These are phyloP conservation scores for Spizellomyces punctatus DNA, from an alignment of 192 early-diverging fungal species.

Conservation along the genomic window DNA sequence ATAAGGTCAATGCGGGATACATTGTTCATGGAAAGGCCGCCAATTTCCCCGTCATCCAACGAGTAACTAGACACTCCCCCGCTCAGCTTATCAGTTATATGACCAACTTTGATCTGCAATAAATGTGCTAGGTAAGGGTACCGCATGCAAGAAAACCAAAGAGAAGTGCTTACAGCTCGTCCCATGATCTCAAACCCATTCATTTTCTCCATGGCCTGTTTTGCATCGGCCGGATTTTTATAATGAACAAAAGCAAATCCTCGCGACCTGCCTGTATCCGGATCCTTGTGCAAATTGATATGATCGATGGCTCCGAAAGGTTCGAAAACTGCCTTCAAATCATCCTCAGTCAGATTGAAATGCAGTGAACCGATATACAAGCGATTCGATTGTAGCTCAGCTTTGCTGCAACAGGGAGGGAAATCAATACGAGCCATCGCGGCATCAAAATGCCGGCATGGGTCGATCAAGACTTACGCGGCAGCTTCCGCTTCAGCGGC, in stretches of 20 bases:
- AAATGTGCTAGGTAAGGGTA: not conserved
- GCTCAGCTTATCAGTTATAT: slow-evolving; percentile 65
- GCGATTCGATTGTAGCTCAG: slow-evolving; percentile 25
- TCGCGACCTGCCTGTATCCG: slow-evolving; percentile 70
- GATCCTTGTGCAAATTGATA: slow-evolving; percentile 77
- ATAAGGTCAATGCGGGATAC: slow-evolving; percentile 76
- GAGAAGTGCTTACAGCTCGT: slow-evolving; percentile 32
- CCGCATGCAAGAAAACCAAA: not conserved
- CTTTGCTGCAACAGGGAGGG: not conserved
- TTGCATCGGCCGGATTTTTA: slow-evolving; percentile 69
- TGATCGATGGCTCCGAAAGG: slow-evolving; percentile 83
- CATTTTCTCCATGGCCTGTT: slow-evolving; percentile 77
- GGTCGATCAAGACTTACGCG: slow-evolving; percentile 18
- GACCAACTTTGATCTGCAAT: slow-evolving; percentile 73
- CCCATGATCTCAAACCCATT: slow-evolving; percentile 84
- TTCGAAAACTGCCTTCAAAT: slow-evolving; percentile 80
- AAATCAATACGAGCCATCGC: slow-evolving; percentile 45
- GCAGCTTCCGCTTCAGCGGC: slow-evolving; percentile 47
- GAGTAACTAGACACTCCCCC: slow-evolving; percentile 12
- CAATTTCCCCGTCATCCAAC: slow-evolving; percentile 54
- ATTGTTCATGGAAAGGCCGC: slow-evolving; percentile 68
- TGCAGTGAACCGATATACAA: slow-evolving; percentile 55
- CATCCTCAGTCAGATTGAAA: slow-evolving; percentile 57
- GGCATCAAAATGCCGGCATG: not conserved
- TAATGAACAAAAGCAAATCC: slow-evolving; percentile 86